These are phyloP conservation scores for Dactylellina parvicollis DNA, from an alignment of 2,329 filamentous ascomycete genomes.

Conservation along the genomic window DNA sequence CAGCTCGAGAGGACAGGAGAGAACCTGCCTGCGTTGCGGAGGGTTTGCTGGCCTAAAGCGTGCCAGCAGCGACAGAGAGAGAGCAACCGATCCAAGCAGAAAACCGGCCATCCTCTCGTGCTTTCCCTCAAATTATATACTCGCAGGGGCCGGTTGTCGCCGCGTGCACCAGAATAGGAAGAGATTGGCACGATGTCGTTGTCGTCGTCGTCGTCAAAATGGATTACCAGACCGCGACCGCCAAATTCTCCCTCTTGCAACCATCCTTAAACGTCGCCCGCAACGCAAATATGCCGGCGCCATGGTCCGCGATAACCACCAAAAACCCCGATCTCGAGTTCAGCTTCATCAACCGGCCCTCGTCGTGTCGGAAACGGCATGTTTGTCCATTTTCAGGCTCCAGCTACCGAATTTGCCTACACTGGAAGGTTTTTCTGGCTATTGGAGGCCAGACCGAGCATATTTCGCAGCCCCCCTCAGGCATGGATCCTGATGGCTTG, in stretches of 20 bases:
- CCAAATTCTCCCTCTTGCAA: conserved; percentile 14
- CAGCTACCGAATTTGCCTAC: conserved; percentile 2
- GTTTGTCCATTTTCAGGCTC: conserved; percentile 11
- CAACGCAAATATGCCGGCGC: conserved; percentile 16
- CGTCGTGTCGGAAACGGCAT: conserved; percentile 18
- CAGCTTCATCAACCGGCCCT: background rate
- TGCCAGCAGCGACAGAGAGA: background rate
- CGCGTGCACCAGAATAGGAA: no score
- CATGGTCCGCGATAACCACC: conserved; percentile 35
- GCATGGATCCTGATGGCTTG: conserved; percentile 19
- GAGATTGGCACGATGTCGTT: conserved; percentile 22
- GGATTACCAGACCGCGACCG: background rate
- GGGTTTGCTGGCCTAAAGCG: background rate
- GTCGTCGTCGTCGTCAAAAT: background rate
- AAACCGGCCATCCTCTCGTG: no score
- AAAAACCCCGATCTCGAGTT: conserved; percentile 40
- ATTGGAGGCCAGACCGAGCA: background rate
- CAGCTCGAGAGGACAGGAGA: no score
- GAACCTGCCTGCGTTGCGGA: background rate
- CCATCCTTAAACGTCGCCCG: conserved; percentile 21
- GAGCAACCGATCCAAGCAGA: no score
- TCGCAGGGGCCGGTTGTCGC: no score
- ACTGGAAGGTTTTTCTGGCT: background rate
- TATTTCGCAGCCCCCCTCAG: no score
- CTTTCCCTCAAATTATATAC: no score